These are phyloP conservation scores for Mucor mucedo DNA, from an alignment of 371 early-diverging fungal genomes.

Conservation along the genomic window DNA sequence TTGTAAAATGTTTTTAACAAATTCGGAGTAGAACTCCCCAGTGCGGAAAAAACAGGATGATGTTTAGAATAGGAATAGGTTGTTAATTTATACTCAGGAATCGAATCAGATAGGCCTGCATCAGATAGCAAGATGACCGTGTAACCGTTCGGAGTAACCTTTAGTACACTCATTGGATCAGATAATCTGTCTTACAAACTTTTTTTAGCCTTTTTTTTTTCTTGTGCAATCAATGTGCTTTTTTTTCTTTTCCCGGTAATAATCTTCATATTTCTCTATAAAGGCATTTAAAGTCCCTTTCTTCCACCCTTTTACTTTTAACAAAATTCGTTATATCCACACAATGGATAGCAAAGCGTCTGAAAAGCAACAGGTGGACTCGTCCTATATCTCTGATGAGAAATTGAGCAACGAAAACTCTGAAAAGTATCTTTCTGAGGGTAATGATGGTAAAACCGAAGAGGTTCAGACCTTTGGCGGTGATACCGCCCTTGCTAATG, in stretches of 20 bases:
- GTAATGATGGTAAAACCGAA: constrained; percentile 13
- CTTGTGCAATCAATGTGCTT: not conserved
- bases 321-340: not conserved
- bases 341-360: constrained; percentile 18
- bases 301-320: constrained; percentile 1
- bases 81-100: no score
- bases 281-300: not conserved
- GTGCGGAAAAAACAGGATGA: no score
- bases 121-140: constrained; percentile 5
- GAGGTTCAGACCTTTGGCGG: constrained; percentile 21
- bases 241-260: not conserved
- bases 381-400: not conserved
- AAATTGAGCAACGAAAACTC: not conserved
- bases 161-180: constrained; percentile 9
- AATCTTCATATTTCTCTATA: not conserved
- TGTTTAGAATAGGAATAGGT: no score
- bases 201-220: not conserved
- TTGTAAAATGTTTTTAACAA: no score
- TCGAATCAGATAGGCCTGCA: not conserved
- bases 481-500: constrained; percentile 38
- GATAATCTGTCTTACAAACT: constrained; percentile 2
- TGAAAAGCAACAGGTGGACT: constrained; percentile 1
- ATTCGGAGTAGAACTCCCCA: no score
- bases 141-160: not conserved
- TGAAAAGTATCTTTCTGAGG: constrained; percentile 12